phyloP scores from a whole-genome alignment of 2,329 filamentous ascomycete genomes.

The Aspergillus aculeatus region DNA sequence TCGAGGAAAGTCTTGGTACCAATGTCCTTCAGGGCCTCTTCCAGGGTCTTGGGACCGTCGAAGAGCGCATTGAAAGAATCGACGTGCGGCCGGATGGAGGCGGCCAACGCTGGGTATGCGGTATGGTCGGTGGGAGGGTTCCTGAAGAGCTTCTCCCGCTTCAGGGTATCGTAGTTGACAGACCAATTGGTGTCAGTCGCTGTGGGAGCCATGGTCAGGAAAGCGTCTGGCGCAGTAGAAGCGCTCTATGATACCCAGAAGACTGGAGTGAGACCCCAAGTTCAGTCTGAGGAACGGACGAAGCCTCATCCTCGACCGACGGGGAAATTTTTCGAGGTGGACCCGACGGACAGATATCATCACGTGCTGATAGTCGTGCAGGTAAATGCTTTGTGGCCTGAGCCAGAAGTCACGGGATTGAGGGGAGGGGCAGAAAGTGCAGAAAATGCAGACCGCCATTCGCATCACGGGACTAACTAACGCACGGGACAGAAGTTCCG shows the following conservation, averaged over 20 bases:
- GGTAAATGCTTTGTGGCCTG: constrained; percentile 11
- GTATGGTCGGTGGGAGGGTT: constrained; percentile 84
- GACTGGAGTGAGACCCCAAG: constrained; percentile 24
- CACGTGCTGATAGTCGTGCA: constrained; percentile 39
- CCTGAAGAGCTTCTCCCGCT: constrained; percentile 83
- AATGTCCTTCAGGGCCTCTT: constrained; percentile 80
- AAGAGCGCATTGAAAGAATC: constrained; percentile 95
- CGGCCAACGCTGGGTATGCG: constrained; percentile 82
- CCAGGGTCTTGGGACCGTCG: constrained; percentile 67
- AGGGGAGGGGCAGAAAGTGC: no score
- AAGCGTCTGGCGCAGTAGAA: background rate
- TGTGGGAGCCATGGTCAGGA: constrained; percentile 52
- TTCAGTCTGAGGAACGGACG: constrained; percentile 20
- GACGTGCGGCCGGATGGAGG: constrained; percentile 86
- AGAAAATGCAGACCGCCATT: background rate
- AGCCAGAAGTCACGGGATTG: constrained; percentile 11
- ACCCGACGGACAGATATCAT: constrained; percentile 36
- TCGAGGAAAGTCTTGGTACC: constrained; percentile 86
- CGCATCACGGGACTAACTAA: constrained; percentile 10
- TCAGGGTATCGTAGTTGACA: constrained; percentile 78
- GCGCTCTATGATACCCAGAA: constrained; percentile 12
- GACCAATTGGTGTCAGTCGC: constrained; percentile 73
- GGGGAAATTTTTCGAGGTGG: constrained; percentile 44
- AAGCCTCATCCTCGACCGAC: constrained; percentile 22
- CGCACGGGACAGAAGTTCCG: background rate